Evolutionary conservation across 805 yeast species (phyloP).

Genomic region (Ogataea ganodermae): DNA sequence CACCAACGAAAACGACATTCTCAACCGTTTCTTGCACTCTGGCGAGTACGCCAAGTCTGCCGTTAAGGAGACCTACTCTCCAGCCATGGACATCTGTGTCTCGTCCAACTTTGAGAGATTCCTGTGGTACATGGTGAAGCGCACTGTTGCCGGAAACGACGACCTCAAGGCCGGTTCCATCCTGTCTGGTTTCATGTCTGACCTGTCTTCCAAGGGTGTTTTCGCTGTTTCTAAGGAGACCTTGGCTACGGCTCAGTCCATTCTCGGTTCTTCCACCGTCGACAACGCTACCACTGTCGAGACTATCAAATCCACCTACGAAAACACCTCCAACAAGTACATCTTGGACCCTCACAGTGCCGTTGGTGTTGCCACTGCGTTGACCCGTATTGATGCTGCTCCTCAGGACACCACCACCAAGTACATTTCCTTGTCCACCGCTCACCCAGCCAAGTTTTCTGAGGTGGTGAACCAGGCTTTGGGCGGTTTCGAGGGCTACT

Average conservation of each 20-base stretch:
- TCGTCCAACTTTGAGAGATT: conserved; percentile 96
- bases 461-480: conserved; percentile 91
- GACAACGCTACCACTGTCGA: conserved; percentile 74
- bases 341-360: conserved; percentile 96
- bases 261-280: conserved; percentile 79
- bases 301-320: conserved; percentile 74
- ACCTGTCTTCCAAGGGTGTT: conserved; percentile 74
- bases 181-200: conserved; percentile 73
- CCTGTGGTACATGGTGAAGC: conserved; percentile 89
- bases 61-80: conserved; percentile 88
- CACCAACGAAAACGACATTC: conserved; percentile 92
- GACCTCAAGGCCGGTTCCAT: conserved; percentile 71
- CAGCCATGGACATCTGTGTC: conserved; percentile 98
- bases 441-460: conserved; percentile 98
- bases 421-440: conserved; percentile 85
- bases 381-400: conserved; percentile 54
- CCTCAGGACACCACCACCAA: conserved; percentile 41
- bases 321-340: conserved; percentile 59
- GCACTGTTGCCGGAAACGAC: conserved; percentile 59
- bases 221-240: conserved; percentile 70
- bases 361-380: conserved; percentile 84
- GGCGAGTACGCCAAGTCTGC: conserved; percentile 79
- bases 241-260: conserved; percentile 62
- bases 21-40: conserved; percentile 86
- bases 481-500: conserved; percentile 63